These are phyloP conservation scores for Penicillium lagena DNA, from an alignment of 495 filamentous ascomycete genomes.

Conservation along the genomic window DNA sequence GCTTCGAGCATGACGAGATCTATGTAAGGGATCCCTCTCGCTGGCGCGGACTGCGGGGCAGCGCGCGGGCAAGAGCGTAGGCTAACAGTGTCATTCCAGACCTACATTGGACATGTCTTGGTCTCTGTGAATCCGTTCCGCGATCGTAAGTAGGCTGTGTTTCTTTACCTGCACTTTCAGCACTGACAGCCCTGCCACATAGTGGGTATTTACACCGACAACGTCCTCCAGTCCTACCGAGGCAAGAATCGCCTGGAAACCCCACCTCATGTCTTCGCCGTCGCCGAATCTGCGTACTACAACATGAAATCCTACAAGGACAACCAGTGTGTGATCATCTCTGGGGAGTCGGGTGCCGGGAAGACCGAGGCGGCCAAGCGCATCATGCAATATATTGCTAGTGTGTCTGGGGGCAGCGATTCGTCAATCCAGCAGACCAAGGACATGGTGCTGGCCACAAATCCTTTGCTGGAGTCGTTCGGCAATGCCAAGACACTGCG, in stretches of 20 bases:
- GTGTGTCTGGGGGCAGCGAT: slow-evolving; percentile 81
- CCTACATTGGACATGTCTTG: slow-evolving; percentile 99
- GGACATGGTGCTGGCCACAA: slow-evolving; percentile 98
- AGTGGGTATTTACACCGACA: slow-evolving; percentile 97
- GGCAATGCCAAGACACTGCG: slow-evolving; percentile 96
- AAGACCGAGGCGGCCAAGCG: slow-evolving; percentile 99
- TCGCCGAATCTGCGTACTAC: slow-evolving; percentile 95
- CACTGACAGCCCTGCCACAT: neutral
- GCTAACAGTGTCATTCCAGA: slow-evolving; percentile 47
- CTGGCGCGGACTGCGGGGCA: slow-evolving; percentile 11
- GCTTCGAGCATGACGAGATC: slow-evolving; percentile 94
- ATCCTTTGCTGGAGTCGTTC: slow-evolving; percentile 94
- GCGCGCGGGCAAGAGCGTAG: slow-evolving; percentile 9
- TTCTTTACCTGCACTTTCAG: slow-evolving; percentile 9
- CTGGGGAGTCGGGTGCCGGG: slow-evolving; percentile 95
- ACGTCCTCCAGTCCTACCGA: slow-evolving; percentile 81
- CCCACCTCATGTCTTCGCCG: slow-evolving; percentile 95
- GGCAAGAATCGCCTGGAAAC: slow-evolving; percentile 96
- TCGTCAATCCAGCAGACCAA: slow-evolving; percentile 96
- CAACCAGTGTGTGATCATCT: slow-evolving; percentile 99
- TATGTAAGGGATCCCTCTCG: slow-evolving; percentile 56
- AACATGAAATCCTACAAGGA: slow-evolving; percentile 99
- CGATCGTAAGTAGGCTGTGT: slow-evolving; percentile 55
- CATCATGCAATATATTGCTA: slow-evolving; percentile 99
- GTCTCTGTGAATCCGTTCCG: slow-evolving; percentile 99